These are phyloP conservation scores for Bryoerythrophyllum caledonicum DNA, from an alignment of 225 moss, liverwort and hornwort genomes.

Conservation along the genomic window DNA sequence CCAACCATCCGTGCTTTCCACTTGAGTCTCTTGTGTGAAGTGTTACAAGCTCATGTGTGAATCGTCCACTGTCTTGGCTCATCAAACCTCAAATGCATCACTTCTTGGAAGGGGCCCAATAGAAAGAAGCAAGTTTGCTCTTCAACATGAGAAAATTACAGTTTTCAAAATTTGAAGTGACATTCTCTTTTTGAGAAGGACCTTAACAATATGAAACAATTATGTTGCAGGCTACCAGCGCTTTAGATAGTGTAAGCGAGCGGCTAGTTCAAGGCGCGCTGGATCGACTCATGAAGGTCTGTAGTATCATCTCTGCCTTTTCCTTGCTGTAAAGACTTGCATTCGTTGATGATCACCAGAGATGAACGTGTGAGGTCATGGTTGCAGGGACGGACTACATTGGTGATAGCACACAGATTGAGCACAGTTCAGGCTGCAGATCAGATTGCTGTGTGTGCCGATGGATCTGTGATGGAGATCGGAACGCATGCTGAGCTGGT, in stretches of 20 bases:
- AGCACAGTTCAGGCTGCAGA: conserved; percentile 93
- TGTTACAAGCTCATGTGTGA: neutral
- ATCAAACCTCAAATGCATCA: too few species aligned
- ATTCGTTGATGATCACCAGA: too few species aligned
- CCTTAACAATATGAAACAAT: neutral
- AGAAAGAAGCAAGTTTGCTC: too few species aligned
- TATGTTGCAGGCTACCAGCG: conserved; percentile 83
- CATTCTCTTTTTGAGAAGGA: neutral
- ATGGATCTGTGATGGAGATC: conserved; percentile 70
- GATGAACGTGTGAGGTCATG: neutral
- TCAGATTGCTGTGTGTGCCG: conserved; percentile 87
- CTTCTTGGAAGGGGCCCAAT: too few species aligned
- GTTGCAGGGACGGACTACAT: conserved; percentile 85
- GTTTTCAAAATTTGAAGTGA: too few species aligned
- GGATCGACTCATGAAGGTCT: conserved; percentile 88
- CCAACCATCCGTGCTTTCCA: neutral
- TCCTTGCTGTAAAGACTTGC: neutral
- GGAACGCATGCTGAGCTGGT: conserved; percentile 85
- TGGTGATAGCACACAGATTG: conserved; percentile 95
- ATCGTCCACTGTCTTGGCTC: too few species aligned
- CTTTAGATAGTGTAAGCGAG: conserved; percentile 97
- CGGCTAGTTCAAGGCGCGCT: conserved; percentile 88
- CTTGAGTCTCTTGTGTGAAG: conserved; percentile 1
- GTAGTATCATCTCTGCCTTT: neutral
- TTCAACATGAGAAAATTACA: too few species aligned